phyloP scores from a whole-genome alignment of 192 early-diverging fungal species.

The Backusella sp. region DNA sequence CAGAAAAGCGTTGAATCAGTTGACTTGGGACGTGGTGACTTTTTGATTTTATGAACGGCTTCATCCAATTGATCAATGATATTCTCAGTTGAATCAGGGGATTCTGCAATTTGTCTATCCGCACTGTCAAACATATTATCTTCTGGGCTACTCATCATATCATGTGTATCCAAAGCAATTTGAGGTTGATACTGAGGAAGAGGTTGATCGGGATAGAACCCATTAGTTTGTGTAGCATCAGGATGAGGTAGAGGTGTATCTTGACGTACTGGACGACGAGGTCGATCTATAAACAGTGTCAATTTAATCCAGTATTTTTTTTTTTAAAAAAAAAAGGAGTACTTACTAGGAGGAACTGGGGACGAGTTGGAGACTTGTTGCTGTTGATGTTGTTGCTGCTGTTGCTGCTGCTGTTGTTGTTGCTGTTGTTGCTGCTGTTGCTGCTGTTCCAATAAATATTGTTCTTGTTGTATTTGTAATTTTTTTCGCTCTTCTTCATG shows the following conservation, averaged over 20 bases:
- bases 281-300: not conserved
- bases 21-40: not conserved
- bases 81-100: not conserved
- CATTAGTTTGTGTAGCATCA: not conserved
- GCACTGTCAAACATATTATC: slow-evolving; percentile 1
- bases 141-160: not conserved
- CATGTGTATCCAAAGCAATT: not conserved
- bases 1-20: slow-evolving; percentile 35
- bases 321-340: not conserved
- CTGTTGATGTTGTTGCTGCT: not conserved
- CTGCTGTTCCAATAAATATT: not conserved
- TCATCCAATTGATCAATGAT: slow-evolving; percentile 9
- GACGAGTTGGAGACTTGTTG: not conserved
- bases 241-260: slow-evolving; percentile 10
- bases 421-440: not conserved
- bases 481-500: not conserved
- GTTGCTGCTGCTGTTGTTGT: not conserved
- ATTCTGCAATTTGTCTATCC: not conserved
- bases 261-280: not conserved
- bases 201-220: not conserved
- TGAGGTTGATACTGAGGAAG: slow-evolving; percentile 5
- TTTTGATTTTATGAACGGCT: slow-evolving; percentile 1
- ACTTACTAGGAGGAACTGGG: not conserved
- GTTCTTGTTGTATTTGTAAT: slow-evolving; percentile 2
- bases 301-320: not conserved